Evolutionary conservation across 2,329 filamentous ascomycete species (phyloP).

Genomic region (Alternaria triticimaculans): DNA sequence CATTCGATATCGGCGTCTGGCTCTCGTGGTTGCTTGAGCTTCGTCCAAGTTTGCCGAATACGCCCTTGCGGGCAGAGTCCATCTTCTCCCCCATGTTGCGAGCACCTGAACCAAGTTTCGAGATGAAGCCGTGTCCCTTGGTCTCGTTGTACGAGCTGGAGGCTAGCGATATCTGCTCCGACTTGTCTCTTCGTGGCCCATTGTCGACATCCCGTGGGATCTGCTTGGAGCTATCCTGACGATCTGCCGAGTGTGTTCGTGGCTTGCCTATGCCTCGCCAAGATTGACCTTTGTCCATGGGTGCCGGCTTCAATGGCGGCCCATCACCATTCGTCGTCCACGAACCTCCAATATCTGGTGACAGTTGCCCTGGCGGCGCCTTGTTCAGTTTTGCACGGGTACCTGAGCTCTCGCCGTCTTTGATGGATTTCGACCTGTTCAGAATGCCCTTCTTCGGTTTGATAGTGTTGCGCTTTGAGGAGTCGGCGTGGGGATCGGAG

Average conservation of each 20-base stretch:
- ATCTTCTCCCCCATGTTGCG: conserved; percentile 75
- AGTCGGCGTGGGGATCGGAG: conserved; percentile 26
- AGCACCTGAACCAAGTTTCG: conserved; percentile 74
- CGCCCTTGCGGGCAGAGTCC: conserved; percentile 77
- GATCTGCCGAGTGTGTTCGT: conserved; percentile 77
- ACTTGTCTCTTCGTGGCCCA: conserved; percentile 33
- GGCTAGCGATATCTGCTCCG: conserved; percentile 45
- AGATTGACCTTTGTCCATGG: conserved; percentile 70
- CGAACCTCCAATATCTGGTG: conserved; percentile 36
- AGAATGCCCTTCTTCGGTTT: conserved; percentile 49
- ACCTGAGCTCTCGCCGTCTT: conserved; percentile 48
- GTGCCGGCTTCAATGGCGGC: conserved; percentile 66
- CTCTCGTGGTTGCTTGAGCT: conserved; percentile 74
- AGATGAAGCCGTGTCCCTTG: conserved; percentile 70
- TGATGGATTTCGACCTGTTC: conserved; percentile 53
- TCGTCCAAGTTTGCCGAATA: conserved; percentile 79
- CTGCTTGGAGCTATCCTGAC: conserved; percentile 51
- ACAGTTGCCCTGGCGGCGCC: conserved; percentile 38
- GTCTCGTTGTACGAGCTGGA: conserved; percentile 65
- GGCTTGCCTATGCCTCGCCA: conserved; percentile 64
- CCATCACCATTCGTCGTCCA: conserved; percentile 47
- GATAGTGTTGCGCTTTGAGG: conserved; percentile 28
- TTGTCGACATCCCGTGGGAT: conserved; percentile 42
- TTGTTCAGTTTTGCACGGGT: conserved; percentile 43
- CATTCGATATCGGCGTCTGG: conserved; percentile 69